Percentiles rank a stretch among this genome's conserved stretches.
Evolutionary conservation across 352 stramenopile species (phyloP).

Genomic region (Thalassiosira ordinaria): DNA sequence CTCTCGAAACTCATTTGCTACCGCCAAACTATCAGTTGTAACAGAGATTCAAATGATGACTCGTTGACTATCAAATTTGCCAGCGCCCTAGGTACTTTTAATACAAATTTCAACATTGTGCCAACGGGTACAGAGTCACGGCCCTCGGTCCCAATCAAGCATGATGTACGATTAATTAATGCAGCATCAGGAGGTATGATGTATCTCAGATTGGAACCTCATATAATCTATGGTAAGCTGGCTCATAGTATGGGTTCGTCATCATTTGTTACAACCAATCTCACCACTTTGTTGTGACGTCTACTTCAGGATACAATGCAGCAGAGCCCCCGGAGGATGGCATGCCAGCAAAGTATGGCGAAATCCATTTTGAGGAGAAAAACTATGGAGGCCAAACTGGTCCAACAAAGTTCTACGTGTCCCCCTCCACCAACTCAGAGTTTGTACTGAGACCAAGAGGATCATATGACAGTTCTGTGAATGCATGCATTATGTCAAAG

Average conservation of each 20-base stretch:
- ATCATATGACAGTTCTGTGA: neutral
- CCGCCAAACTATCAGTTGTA: neutral
- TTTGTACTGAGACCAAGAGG: neutral
- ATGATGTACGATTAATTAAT: neutral
- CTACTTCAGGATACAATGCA: neutral
- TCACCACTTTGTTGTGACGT: neutral
- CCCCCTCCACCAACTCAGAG: neutral
- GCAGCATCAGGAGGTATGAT: neutral
- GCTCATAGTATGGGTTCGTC: neutral
- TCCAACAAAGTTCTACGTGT: neutral
- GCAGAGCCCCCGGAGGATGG: neutral
- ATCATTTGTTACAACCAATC: neutral
- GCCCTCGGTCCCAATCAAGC: neutral
- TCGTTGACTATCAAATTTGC: neutral
- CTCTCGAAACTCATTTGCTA: neutral
- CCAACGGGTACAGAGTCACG: neutral
- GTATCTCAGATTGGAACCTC: neutral
- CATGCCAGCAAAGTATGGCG: neutral
- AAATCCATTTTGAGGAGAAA: neutral
- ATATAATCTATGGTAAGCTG: too few species aligned
- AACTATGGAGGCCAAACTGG: neutral
- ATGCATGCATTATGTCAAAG: neutral
- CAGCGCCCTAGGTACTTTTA: neutral
- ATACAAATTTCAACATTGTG: neutral
- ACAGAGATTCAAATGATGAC: neutral